A percentile compares a stretch with the other conserved stretches of the same genome.
phyloP scores from a whole-genome alignment of 2,329 filamentous ascomycete genomes.

The Aspergillus persii region DNA sequence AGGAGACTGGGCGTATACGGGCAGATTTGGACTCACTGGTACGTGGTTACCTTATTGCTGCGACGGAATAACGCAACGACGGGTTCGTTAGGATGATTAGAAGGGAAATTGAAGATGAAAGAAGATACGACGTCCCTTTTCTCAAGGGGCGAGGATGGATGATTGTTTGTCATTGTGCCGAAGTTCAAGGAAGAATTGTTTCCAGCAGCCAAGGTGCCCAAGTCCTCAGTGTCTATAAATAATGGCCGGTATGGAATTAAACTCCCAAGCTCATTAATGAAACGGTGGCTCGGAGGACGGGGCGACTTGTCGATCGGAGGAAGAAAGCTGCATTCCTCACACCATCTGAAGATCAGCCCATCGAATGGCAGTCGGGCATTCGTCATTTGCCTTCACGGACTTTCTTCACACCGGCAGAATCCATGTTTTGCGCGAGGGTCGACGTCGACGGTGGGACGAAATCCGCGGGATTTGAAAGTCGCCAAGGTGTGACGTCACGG shows the following conservation, averaged over 20 bases:
- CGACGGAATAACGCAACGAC: constrained; percentile 62
- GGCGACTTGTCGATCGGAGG: neutral
- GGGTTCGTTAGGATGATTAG: constrained; percentile 25
- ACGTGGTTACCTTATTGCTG: constrained; percentile 59
- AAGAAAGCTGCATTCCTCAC: neutral
- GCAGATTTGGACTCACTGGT: constrained; percentile 46
- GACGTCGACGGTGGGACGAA: neutral
- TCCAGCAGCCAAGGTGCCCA: too few relatives aligned
- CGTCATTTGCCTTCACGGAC: neutral
- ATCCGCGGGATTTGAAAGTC: neutral
- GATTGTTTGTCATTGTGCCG: neutral
- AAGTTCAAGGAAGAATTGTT: neutral
- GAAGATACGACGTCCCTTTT: constrained; percentile 43
- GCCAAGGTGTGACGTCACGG: neutral
- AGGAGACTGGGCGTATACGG: neutral
- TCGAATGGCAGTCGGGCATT: neutral
- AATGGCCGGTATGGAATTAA: too few relatives aligned
- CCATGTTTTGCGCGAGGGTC: neutral
- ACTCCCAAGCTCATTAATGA: too few relatives aligned
- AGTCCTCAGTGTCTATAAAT: too few relatives aligned
- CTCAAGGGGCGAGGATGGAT: constrained; percentile 12
- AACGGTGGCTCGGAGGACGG: too few relatives aligned
- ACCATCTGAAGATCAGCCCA: neutral
- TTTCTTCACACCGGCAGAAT: neutral
- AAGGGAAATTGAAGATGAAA: constrained; percentile 39